Evolutionary conservation across 345 rosid species (phyloP), one percentile per base, ranked within the genome.

Genomic region (Corymbia maculata): DNA sequence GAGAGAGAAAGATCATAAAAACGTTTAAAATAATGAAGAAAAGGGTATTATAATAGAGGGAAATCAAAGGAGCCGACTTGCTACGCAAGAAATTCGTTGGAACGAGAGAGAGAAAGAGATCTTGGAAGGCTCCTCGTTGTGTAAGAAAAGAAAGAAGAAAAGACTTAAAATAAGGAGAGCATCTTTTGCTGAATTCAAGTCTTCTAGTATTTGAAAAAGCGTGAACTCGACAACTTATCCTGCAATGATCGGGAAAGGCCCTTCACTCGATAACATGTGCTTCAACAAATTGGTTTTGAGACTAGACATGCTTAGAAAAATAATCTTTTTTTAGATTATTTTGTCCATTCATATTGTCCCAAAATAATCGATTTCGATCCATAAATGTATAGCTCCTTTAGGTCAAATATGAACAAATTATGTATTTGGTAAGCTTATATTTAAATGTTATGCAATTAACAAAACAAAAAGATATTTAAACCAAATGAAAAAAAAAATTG

Each of bases 61-160:
- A 45, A 86, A 53, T 66, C 86, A 30, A 87, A 52, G 84, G 49
- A 75, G 49, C 91, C 91, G 90, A 88, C 94, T 92, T 92, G 93
- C 70, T 86, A 68, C 32, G 85, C 93, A 92, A 93, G 50, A 91
- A 90, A 21, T 86, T 2, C 1, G 87, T 14, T 15, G 86, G 44
- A 16, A 32, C 79, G 15, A 30, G 44, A 11, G 4, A 32, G 44
- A 19, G 51, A 79, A 36, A 47, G 51, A 24, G 30, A 70, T 30
- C 66, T 22, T 51, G 85, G 52, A 75, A 30, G 59, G 85, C 22
- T 68, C 75, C 32, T 13, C 66, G 7, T 86, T 9, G 19, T 30
- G 68, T 36, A 28, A 85, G 59, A 36, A 52, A 64, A n/a, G 79
- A 16, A 75, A 19, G 26, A 75, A 19, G 7, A 36, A 36, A 42